Evolutionary conservation across 768 basidiomycete genomes (phyloP), one percentile per base, ranked within the genome.

Genomic region (Pulveroboletus sp.): DNA sequence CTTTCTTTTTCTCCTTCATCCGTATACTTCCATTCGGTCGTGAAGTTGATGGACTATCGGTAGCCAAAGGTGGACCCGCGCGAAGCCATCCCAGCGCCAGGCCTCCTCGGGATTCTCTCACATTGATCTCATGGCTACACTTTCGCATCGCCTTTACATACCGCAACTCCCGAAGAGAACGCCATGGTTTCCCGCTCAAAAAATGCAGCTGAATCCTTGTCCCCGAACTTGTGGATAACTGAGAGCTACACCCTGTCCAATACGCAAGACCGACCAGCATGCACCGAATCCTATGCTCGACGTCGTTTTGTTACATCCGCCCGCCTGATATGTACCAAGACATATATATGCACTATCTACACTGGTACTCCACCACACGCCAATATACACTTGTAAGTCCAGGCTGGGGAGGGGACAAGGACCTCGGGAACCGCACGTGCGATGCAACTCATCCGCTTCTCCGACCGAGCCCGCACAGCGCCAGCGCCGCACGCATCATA

Each of bases 401-500:
- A 21, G 21, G 2, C 21, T 21, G 21, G 21, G 21, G 21, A 21
- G 21, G 21, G 21, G 21, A 21, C 21, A 21, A 21, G 21, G 21
- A 21, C 21, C 21, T 21, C 21, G 21, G 27, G 27, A 28, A 6
- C 8, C 27, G 17, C 27, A 28, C 46, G 24, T n/a, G 32, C 3
- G 17, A 35, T n/a, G 41, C 32, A 9, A 26, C 41, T 62, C 53
- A 62, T 31, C 43, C 57, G 6, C 52, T 47, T 50, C 55, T 46
- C 39, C 67, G 63, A 35, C 74, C 69, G 33, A 76, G 70, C 31
- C 84, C 84, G 62, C 84, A 86, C 17, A 87, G 66, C 38, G 79
- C 80, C 36, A 84, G 69, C 26, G 85, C 85, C 21, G 83, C 85
- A 53, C 77, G 78, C 80, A 87, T 83, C 68, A 80, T 79, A 49